phyloP scores from a whole-genome alignment of 805 yeast species.

The Debaryomyces prosopidis region DNA sequence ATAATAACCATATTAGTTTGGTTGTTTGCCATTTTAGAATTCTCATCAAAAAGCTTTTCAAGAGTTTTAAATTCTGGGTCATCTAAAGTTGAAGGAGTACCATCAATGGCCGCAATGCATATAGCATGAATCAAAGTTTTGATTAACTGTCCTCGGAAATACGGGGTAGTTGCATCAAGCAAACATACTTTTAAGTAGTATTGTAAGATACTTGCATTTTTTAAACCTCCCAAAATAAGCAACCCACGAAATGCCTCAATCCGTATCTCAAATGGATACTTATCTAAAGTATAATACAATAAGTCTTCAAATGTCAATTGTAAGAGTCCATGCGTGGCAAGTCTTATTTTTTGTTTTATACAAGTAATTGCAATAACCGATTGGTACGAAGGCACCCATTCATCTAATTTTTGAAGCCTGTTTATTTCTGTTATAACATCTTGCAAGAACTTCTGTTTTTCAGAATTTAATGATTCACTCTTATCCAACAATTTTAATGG shows the following conservation, averaged over 20 bases:
- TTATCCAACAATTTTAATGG: constrained; percentile 4
- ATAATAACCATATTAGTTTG: constrained; percentile 51
- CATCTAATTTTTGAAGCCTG: constrained; percentile 76
- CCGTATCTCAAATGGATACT: constrained; percentile 53
- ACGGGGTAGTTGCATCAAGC: constrained; percentile 52
- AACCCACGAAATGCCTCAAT: constrained; percentile 70
- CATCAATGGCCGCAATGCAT: constrained; percentile 66
- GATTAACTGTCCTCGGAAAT: constrained; percentile 52
- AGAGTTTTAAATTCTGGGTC: constrained; percentile 60
- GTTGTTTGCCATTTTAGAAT: constrained; percentile 18
- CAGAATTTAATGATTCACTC: constrained; percentile 4
- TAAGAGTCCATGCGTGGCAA: constrained; percentile 58
- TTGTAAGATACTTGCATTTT: constrained; percentile 56
- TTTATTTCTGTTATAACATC: constrained; percentile 62
- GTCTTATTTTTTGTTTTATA: constrained; percentile 55
- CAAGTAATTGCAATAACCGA: constrained; percentile 55
- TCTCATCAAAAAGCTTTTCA: constrained; percentile 22
- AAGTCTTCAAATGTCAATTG: constrained; percentile 55
- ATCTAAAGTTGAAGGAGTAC: constrained; percentile 57
- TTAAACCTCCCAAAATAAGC: constrained; percentile 73
- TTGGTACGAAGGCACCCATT: constrained; percentile 79
- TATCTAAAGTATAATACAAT: constrained; percentile 50
- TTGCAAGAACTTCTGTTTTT: constrained; percentile 18
- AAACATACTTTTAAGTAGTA: constrained; percentile 61
- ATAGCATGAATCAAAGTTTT: constrained; percentile 50